Evolutionary conservation across 192 early-diverging fungal species (phyloP).

Genomic region (Rhizophagus clarus): DNA sequence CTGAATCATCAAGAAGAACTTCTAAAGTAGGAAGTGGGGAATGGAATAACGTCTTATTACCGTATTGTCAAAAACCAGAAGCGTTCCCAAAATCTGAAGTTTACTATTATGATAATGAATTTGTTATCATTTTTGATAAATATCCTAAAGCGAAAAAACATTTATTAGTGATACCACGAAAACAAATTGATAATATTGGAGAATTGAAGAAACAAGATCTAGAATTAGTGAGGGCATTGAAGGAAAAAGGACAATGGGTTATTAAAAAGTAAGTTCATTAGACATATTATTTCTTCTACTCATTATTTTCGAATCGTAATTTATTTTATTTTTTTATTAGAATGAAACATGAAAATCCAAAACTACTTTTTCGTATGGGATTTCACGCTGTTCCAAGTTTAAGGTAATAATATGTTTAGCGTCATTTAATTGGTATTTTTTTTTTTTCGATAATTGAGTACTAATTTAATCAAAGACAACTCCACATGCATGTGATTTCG

Average conservation of each 20-base stretch:
- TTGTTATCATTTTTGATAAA: slow-evolving; percentile 56
- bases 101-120: slow-evolving; percentile 42
- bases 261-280: slow-evolving; percentile 27
- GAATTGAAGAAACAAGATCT: slow-evolving; percentile 38
- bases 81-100: slow-evolving; percentile 39
- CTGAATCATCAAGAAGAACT: neutral
- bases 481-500: slow-evolving; percentile 68
- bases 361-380: slow-evolving; percentile 51
- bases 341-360: slow-evolving; percentile 32
- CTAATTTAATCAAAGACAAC: slow-evolving; percentile 40
- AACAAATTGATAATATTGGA: slow-evolving; percentile 40
- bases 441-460: neutral
- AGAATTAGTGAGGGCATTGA: slow-evolving; percentile 38
- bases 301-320: neutral
- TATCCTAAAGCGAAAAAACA: slow-evolving; percentile 52
- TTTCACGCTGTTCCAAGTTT: slow-evolving; percentile 66
- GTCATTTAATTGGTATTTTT: neutral
- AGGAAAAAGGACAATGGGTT: slow-evolving; percentile 37
- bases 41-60: slow-evolving; percentile 28
- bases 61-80: slow-evolving; percentile 48
- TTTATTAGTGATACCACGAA: slow-evolving; percentile 56
- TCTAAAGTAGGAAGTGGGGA: neutral
- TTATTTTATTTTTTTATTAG: neutral
- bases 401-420: slow-evolving; percentile 33
- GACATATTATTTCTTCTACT: neutral